These are phyloP conservation scores for Talaromyces wortmannii DNA, from an alignment of 495 filamentous ascomycete species.

Conservation along the genomic window DNA sequence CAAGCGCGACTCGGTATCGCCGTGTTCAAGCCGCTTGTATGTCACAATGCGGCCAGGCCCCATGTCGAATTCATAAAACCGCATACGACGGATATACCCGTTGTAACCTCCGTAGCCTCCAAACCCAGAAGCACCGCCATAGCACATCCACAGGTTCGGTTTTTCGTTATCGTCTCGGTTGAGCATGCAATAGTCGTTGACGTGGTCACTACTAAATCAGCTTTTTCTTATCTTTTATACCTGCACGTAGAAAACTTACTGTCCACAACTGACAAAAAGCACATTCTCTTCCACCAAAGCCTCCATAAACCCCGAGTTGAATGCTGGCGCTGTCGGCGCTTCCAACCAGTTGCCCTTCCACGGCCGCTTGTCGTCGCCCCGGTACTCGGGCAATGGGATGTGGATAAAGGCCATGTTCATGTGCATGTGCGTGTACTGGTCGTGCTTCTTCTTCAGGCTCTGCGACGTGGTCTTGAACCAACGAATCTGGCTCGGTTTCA, in stretches of 20 bases:
- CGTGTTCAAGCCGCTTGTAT: constrained; percentile 87
- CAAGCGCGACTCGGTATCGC: constrained; percentile 60
- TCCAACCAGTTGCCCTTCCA: constrained; percentile 66
- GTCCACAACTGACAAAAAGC: constrained; percentile 81
- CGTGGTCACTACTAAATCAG: constrained; percentile 62
- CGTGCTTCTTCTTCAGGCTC: constrained; percentile 60
- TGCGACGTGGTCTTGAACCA: constrained; percentile 83
- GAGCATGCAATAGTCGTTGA: constrained; percentile 90
- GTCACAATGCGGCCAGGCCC: constrained; percentile 79
- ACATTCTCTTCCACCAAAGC: constrained; percentile 80
- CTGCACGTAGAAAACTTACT: no score
- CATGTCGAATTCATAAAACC: constrained; percentile 90
- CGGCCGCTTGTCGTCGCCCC: constrained; percentile 36
- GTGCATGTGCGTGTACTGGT: constrained; percentile 81
- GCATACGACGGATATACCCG: constrained; percentile 73
- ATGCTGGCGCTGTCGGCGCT: constrained; percentile 72
- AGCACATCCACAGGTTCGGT: constrained; percentile 95
- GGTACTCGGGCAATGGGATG: constrained; percentile 90
- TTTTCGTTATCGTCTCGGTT: constrained; percentile 36
- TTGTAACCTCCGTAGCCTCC: constrained; percentile 91
- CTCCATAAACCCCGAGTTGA: constrained; percentile 82
- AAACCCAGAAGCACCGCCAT: constrained; percentile 81
- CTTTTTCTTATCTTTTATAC: no score
- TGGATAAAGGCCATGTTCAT: constrained; percentile 98
- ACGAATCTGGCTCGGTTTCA: constrained; percentile 86